Base-by-base conservation (phyloP, 257 asterid genomes). In the Anisodus tanguticus region DNA sequence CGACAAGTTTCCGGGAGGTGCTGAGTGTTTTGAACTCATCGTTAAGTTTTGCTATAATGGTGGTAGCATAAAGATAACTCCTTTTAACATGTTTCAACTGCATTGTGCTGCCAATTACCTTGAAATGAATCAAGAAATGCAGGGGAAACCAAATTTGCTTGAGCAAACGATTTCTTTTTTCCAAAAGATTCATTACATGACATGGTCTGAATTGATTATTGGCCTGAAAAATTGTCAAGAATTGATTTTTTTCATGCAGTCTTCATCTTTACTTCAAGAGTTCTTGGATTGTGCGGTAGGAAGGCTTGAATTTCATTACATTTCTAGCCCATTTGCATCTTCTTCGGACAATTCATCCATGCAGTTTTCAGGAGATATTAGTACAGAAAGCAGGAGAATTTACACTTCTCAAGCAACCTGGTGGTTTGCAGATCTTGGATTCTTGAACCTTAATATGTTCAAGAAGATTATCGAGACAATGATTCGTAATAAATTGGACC, bases 1-100 rank as follows among this genome's bases (percentile, higher is more conserved):
- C 88, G 84, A 91, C 76, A 93, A 88, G 19, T 93, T 93, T 63
- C 97, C 97, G 2, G 95, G 94, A 39, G 97, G 94, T 9, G 87
- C 93, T 6, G 91, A 89, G 62, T 91, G 90, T 0, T 90, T 93
- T 70, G 95, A 93, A 84, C 93, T 89, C 12, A 83, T 92, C 9
- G 64, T 83, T 53, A 84, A 85, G 70, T 93, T 88, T 85, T 92
- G 94, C 83, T 92, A 92, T 85, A 89, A 79, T 35, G 79, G 88
- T 31, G 90, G 94, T 85, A 88, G 79, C 81, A 83, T 90, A 70
- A 83, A 70, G 81, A 35, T 90, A 35, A 60, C 88, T 22, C 90
- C 93, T 58, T 88, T 82, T 11, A 89, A 89, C 85, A 85, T 85
- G 19, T 68, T 92, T 16, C 83, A 89, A 5, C 86, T 93, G 6